Conservation (phyloP, 108 stramenopile species). For the Schizochytrium sp. region DNA sequence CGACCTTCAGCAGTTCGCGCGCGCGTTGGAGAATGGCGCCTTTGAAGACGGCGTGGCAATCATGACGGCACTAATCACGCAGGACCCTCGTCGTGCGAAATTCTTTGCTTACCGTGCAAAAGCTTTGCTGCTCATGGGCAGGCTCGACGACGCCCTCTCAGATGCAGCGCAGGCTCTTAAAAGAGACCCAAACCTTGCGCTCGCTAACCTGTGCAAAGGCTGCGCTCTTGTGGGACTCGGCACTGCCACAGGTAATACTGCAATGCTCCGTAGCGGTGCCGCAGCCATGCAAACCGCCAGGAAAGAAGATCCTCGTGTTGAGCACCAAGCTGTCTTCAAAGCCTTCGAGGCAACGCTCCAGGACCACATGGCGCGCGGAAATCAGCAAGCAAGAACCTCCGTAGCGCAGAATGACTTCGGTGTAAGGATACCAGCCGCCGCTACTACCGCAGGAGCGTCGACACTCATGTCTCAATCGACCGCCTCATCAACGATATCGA, state of each 20-base stretch:
- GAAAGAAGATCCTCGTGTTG: not conserved
- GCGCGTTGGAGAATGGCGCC: not conserved
- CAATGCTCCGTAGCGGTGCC: not conserved
- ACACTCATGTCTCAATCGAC: not conserved
- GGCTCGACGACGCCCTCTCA: not conserved
- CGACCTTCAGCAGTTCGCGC: no score
- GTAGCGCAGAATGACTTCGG: conserved; percentile 28
- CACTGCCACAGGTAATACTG: not conserved
- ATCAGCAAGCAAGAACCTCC: not conserved
- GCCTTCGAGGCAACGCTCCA: not conserved
- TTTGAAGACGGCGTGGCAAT: not conserved
- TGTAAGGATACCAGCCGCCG: not conserved
- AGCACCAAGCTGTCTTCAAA: not conserved
- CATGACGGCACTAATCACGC: not conserved
- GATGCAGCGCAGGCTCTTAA: not conserved
- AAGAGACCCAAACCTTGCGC: not conserved
- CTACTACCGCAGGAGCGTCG: not conserved
- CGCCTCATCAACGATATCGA: no score
- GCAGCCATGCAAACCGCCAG: not conserved
- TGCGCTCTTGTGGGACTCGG: not conserved
- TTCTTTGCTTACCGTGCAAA: conserved; percentile 2
- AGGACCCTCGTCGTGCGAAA: not conserved
- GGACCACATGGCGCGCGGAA: not conserved
- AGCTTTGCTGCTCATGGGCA: not conserved
- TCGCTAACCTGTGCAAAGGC: conserved; percentile 22